Percentiles rank a stretch among this genome's conserved stretches.
Evolutionary conservation across 805 yeast species (phyloP).

Genomic region (Suhomyces emberorum): DNA sequence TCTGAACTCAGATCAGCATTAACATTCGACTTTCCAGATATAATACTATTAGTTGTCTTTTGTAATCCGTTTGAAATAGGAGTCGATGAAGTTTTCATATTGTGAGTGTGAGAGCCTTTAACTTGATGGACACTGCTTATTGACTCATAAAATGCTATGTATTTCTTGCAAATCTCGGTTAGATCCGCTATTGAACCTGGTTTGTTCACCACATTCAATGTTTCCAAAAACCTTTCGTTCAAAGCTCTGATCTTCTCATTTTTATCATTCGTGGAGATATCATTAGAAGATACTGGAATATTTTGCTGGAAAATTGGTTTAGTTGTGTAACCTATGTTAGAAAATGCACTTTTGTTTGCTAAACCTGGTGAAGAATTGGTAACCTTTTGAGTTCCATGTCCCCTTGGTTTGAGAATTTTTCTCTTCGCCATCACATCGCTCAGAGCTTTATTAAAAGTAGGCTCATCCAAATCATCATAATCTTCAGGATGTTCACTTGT

Average conservation of each 20-base stretch:
- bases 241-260: constrained; percentile 59
- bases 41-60: neutral
- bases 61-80: constrained; percentile 2
- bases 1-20: constrained; percentile 4
- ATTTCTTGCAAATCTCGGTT: constrained; percentile 54
- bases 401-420: constrained; percentile 61
- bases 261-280: constrained; percentile 22
- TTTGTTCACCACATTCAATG: constrained; percentile 40
- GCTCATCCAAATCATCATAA: constrained; percentile 30
- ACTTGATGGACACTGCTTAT: constrained; percentile 15
- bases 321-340: neutral
- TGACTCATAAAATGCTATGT: constrained; percentile 48
- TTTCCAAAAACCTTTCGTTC: constrained; percentile 54
- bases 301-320: neutral
- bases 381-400: constrained; percentile 6
- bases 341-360: neutral
- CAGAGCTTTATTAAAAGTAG: constrained; percentile 48
- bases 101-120: constrained; percentile 3
- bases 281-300: neutral
- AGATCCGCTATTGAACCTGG: constrained; percentile 54
- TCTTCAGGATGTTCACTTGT: constrained; percentile 44
- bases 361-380: constrained; percentile 1
- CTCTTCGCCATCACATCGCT: constrained; percentile 62
- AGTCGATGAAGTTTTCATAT: neutral
- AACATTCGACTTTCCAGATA: neutral